phyloP scores from a whole-genome alignment of 768 basidiomycete species.

The Albatrellus ellisii region DNA sequence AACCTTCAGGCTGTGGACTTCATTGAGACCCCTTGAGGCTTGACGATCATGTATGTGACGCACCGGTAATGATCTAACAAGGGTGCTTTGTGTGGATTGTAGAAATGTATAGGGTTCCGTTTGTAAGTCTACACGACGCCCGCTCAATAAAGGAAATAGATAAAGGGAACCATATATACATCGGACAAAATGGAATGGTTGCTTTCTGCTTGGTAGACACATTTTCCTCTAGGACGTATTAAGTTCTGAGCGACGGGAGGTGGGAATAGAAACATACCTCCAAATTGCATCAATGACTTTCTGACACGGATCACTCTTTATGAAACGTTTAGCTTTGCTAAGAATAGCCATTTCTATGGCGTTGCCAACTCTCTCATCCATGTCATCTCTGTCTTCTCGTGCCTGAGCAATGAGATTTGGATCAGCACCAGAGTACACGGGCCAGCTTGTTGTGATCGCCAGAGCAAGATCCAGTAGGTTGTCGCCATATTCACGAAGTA shows the following conservation, averaged over 20 bases:
- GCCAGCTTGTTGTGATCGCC: conserved; percentile 71
- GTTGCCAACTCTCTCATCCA: conserved; percentile 76
- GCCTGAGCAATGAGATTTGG: conserved; percentile 41
- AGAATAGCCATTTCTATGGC: conserved; percentile 91
- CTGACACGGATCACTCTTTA: conserved; percentile 80
- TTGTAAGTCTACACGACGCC: conserved; percentile 68
- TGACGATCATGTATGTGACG: not conserved
- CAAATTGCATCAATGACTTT: conserved; percentile 81
- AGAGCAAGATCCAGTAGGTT: conserved; percentile 55
- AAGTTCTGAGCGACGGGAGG: conserved; percentile 2
- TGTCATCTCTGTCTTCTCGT: conserved; percentile 52
- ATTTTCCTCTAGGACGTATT: conserved; percentile 51
- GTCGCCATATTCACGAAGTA: conserved; percentile 59
- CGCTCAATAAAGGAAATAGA: not conserved
- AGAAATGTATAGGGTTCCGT: conserved; percentile 81
- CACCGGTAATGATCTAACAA: conserved; percentile 93
- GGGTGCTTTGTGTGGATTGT: conserved; percentile 88
- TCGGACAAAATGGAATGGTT: conserved; percentile 85
- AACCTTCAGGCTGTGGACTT: conserved; percentile 61
- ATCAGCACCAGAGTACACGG: conserved; percentile 67
- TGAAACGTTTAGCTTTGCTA: conserved; percentile 76
- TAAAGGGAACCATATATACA: conserved; percentile 27
- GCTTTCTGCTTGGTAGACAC: conserved; percentile 84
- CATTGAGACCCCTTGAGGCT: conserved; percentile 1
- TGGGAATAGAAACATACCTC: conserved; percentile 33